A percentile compares a stretch with the other conserved stretches of the same genome.
These are phyloP conservation scores for Mallotus nudiflorus DNA, from an alignment of 345 rosid species.

Conservation along the genomic window DNA sequence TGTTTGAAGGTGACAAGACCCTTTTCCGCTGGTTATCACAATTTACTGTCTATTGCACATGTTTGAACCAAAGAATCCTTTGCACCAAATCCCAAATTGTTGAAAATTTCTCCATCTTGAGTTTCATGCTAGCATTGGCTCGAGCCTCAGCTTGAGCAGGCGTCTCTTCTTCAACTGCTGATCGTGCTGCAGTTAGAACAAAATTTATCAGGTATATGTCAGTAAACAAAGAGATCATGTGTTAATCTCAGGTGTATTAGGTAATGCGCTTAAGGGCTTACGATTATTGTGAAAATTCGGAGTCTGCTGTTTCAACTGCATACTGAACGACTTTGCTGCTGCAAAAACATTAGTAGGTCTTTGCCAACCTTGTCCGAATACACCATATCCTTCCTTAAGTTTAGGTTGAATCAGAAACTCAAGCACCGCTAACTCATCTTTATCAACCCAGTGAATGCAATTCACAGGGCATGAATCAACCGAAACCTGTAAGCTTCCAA, in stretches of 20 bases:
- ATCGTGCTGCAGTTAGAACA: slow-evolving; percentile 28
- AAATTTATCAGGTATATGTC: neutral
- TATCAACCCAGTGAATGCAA: slow-evolving; percentile 61
- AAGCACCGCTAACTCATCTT: slow-evolving; percentile 50
- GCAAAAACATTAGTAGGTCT: slow-evolving; percentile 51
- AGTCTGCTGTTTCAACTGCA: slow-evolving; percentile 39
- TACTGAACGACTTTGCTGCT: slow-evolving; percentile 51
- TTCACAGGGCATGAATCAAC: slow-evolving; percentile 68
- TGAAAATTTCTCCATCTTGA: slow-evolving; percentile 42
- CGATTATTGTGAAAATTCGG: slow-evolving; percentile 19
- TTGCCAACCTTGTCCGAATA: slow-evolving; percentile 68
- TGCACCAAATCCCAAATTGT: slow-evolving; percentile 37
- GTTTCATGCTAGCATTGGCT: slow-evolving; percentile 36
- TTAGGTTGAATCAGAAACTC: slow-evolving; percentile 54
- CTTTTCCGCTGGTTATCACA: neutral
- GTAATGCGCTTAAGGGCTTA: neutral
- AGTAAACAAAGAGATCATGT: neutral
- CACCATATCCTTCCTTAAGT: slow-evolving; percentile 47
- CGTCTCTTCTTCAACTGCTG: slow-evolving; percentile 46
- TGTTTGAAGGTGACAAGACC: neutral
- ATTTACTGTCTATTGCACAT: neutral
- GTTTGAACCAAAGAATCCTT: slow-evolving; percentile 24
- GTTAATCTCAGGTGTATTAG: neutral
- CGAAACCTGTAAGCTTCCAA: slow-evolving; percentile 42
- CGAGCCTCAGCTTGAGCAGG: slow-evolving; percentile 62